A percentile compares a stretch with the other conserved stretches of the same genome.
Evolutionary conservation across 371 early-diverging fungal species (phyloP).

Genomic region (Apophysomyces variabilis): DNA sequence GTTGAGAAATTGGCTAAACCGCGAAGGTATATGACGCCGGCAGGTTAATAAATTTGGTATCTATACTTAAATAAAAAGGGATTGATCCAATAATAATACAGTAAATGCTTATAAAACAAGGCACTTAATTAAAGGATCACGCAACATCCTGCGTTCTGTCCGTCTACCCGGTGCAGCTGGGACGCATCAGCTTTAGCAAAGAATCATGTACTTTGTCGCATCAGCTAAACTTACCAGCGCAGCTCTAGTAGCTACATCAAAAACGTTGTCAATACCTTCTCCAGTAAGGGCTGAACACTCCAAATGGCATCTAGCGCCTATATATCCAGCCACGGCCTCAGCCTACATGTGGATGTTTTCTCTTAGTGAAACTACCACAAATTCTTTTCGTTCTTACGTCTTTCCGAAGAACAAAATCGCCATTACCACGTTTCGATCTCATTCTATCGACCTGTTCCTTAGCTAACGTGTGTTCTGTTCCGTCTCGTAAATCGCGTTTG

Average conservation of each 20-base stretch:
- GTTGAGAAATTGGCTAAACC: too few relatives aligned
- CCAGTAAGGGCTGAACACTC: constrained; percentile 38
- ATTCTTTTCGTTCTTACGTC: constrained; percentile 6
- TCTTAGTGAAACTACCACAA: background rate
- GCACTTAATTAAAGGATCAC: background rate
- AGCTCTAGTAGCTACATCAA: constrained; percentile 25
- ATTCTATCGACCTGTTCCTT: constrained; percentile 12
- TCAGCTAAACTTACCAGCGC: constrained; percentile 4
- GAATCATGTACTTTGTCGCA: background rate
- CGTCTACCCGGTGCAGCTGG: constrained; percentile 3
- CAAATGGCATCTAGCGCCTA: constrained; percentile 33
- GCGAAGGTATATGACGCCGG: background rate
- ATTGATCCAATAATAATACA: constrained; percentile 2
- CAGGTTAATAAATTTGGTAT: constrained; percentile 2
- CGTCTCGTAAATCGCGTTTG: constrained; percentile 52
- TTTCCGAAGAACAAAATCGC: constrained; percentile 10
- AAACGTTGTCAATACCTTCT: constrained; percentile 36
- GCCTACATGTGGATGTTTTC: constrained; percentile 18
- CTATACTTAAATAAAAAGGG: constrained; percentile 1
- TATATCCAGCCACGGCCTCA: constrained; percentile 24
- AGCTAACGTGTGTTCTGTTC: constrained; percentile 18
- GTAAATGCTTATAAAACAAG: background rate
- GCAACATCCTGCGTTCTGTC: constrained; percentile 3
- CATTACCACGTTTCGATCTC: constrained; percentile 9
- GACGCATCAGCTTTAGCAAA: background rate